Base-by-base conservation (phyloP, 805 yeast genomes). In the Myxozyma monticola region DNA sequence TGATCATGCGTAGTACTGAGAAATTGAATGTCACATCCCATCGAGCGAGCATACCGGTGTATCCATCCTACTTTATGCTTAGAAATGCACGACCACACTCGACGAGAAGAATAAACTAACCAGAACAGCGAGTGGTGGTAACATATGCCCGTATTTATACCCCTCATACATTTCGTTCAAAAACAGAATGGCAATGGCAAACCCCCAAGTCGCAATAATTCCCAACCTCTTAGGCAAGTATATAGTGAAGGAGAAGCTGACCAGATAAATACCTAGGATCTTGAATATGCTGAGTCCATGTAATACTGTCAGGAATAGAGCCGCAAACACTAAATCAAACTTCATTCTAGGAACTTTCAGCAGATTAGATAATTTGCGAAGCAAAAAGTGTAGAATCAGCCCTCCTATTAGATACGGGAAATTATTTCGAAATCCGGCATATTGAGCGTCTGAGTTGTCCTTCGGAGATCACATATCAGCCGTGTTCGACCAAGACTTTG, bases 11-110 rank as follows among this genome's bases (percentile, higher is more conserved):
- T 46, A 93, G 74, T 52, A 91, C 71, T 1, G 96, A 84, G 68
- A 95, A 89, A 69, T 93, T 93, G 75, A 82, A 93, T 61, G 86
- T 88, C 2, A 93, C 97, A 65, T 93, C 97, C 99, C 99, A 93
- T 61, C 98, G 76, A 15, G 81, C 75, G 54, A 93, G 83, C 12
- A 90, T 76, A 0, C 98, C 97, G 41, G 77, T 76, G 60, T 78
- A 84, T 0, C 77, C 60, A 62, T 88, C 62, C 62, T 54, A 24
- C 14, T 10, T n/a, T 22, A 15, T 5, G 8, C 25, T 34, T 25
- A 31, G 33, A 20, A 4, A 14, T 28, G 17, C 2, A 10, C 3
- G 9, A 4, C 28, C 15, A 6, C n/a, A 6, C 9, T 1, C n/a
- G 12, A 5, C n/a, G 18, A 8, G 20, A 1, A 17, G 3, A 17